Percentiles rank a stretch among this genome's conserved stretches.
Evolutionary conservation across 257 asterid species (phyloP).

Genomic region (Galeopsis tetrahit): DNA sequence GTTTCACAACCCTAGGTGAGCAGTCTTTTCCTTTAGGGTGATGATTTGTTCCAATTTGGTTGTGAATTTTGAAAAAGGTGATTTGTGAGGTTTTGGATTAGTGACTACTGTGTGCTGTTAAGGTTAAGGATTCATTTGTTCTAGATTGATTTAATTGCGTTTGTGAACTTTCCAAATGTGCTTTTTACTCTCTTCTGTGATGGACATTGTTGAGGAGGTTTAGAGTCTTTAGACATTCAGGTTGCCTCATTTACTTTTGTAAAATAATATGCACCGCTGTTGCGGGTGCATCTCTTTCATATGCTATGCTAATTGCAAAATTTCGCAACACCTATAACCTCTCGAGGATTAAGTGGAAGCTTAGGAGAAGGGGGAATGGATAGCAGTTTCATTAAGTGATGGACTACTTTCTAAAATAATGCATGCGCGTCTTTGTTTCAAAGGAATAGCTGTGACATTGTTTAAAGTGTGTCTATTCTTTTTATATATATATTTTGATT

Average conservation of each 20-base stretch:
- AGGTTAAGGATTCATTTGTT: neutral
- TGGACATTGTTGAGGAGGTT: slow-evolving; percentile 17
- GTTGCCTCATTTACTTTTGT: neutral
- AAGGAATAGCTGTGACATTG: neutral
- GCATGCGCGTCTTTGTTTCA: neutral
- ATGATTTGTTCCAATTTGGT: neutral
- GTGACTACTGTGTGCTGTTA: neutral
- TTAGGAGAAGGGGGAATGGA: neutral
- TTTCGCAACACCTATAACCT: neutral
- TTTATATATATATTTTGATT: neutral
- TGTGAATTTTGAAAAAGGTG: slow-evolving; percentile 7
- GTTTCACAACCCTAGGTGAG: slow-evolving; percentile 73
- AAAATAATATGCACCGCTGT: neutral
- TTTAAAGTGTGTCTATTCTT: neutral
- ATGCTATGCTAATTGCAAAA: neutral
- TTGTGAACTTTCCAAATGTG: slow-evolving; percentile 11
- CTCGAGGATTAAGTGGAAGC: neutral
- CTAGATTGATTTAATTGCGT: slow-evolving; percentile 6
- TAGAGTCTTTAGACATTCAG: neutral
- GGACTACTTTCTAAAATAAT: slow-evolving; percentile 7
- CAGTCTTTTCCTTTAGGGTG: too few species aligned
- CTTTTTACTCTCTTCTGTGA: neutral
- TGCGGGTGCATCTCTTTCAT: neutral
- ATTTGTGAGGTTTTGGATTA: neutral
- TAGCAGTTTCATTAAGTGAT: neutral